Evolutionary conservation across 2,329 filamentous ascomycete species (phyloP).

Genomic region (Botrytis cinerea): DNA sequence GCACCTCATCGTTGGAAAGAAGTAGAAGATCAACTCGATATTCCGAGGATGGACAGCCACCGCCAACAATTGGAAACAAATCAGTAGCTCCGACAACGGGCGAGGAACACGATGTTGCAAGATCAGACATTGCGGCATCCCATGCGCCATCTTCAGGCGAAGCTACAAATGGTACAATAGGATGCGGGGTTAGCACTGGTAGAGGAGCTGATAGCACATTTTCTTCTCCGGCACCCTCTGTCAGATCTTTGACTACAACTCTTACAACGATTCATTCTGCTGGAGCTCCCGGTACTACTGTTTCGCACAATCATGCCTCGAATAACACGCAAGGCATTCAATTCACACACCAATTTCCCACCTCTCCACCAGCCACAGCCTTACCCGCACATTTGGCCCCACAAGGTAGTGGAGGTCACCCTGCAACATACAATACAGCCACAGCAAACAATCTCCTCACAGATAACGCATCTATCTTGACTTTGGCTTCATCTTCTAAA

Average conservation of each 20-base stretch:
- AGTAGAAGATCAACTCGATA: conserved; percentile 63
- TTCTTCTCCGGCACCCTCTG: conserved; percentile 78
- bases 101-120: conserved; percentile 66
- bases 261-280: conserved; percentile 83
- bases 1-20: conserved; percentile 55
- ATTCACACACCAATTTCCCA: conserved; percentile 67
- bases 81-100: conserved; percentile 64
- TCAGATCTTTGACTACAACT: conserved; percentile 78
- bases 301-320: conserved; percentile 44
- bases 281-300: conserved; percentile 53
- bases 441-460: conserved; percentile 81
- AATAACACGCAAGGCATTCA: conserved; percentile 49
- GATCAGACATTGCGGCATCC: conserved; percentile 75
- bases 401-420: conserved; percentile 50
- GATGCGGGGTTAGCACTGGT: conserved; percentile 64
- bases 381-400: conserved; percentile 70
- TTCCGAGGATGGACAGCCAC: conserved; percentile 61
- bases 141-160: conserved; percentile 67
- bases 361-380: conserved; percentile 65
- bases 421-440: conserved; percentile 73
- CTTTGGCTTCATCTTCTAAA: conserved; percentile 80
- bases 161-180: conserved; percentile 72
- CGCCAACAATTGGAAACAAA: conserved; percentile 64
- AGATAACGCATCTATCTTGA: conserved; percentile 84
- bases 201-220: conserved; percentile 77